Base-by-base conservation (phyloP, 2,329 filamentous ascomycete genomes). In the Simplicillium aogashimaense region DNA sequence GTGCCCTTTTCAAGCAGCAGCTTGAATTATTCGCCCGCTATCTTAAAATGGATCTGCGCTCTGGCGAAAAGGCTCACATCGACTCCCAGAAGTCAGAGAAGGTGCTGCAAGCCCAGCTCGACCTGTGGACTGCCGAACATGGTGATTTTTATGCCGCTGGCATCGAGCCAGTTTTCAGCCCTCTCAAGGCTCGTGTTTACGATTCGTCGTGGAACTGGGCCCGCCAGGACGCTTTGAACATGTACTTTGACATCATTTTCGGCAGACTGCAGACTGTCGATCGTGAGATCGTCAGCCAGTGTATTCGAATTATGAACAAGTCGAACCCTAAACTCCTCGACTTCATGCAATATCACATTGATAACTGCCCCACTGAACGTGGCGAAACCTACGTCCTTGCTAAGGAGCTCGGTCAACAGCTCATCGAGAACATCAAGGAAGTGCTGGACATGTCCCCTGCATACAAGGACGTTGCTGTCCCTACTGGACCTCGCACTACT, bases 131-230 rank as follows among this genome's bases (percentile, higher is more conserved):
- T 50, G 79, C 86, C 3, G 92, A 98, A 63, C 92, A 98, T 55
- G 92, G 92, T 44, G 92, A 98, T 47, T 86, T 95, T 63, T 98
- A 98, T 57, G 92, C 92, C 16, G 71, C 85, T 18, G 92, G 92
- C 38, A 97, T 98, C 48, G 86, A 94, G 62, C 92, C 92, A 10
- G 82, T 88, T 15, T 98, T 98, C 66, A 94, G 85, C 56, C 71
- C 86, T 4, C 78, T 97, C 47, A 98, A 98, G 64, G 92, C 92
- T 28, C 84, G 92, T 57, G 81, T 92, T 9, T 98, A 98, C 66
- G 92, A 98, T 61, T 97, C 92, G 0, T 94, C 88, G 1, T 98
- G 92, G 92, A 98, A 98, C 63, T 98, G 92, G 92, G 92, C 88
- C 46, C 83, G 92, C 39, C 92, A 98, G 60, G 92, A 98, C 61